Evolutionary conservation across 768 basidiomycete species (phyloP), one percentile per base, ranked within the genome.

Genomic region (Pleurotus giganteus): DNA sequence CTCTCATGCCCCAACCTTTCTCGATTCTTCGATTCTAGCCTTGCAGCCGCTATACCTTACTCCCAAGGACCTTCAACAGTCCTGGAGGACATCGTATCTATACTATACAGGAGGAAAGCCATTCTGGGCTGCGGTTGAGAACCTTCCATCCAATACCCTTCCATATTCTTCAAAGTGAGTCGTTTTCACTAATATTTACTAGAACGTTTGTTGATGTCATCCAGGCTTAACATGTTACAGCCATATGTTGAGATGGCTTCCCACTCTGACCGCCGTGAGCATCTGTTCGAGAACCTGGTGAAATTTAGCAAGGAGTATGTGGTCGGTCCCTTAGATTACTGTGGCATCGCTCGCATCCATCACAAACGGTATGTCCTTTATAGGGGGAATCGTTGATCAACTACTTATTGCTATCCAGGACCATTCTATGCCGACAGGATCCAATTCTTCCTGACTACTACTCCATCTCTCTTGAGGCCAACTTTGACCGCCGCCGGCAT

Each of bases 271-370:
- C 23, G 43, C 12, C 13, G 21, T 4, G 24, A 39, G 8, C 36
- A 39, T 13, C 46, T 47, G 13, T 56, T 56, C 47, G 27, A 37
- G 3, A 24, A 50, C 36, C 32, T 56, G 3, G 47, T 56, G 15
- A 28, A 50, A 12, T 43, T 15, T 51, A 50, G 31, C 32, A 56
- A 26, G 32, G 47, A 56, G 12, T 51, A 50, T 29, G 49, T 45
- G 9, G 47, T 56, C 4, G 55, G 55, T 21, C 55, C 55, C 13
- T 49, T 56, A 8, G 55, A 56, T 26, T 56, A 34, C 26, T 56
- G 55, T 42, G 55, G 55, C 17, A 32, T 56, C 1, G 47, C 34
- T 31, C 55, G 36, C n/a, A 31, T 56, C 27, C 21, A 32, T 4
- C 24, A 50, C 32, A 43, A 51, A 19, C 29, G 27, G 55, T 56